phyloP scores from a whole-genome alignment of 352 stramenopile species.

The Phytophthora sansomeana region DNA sequence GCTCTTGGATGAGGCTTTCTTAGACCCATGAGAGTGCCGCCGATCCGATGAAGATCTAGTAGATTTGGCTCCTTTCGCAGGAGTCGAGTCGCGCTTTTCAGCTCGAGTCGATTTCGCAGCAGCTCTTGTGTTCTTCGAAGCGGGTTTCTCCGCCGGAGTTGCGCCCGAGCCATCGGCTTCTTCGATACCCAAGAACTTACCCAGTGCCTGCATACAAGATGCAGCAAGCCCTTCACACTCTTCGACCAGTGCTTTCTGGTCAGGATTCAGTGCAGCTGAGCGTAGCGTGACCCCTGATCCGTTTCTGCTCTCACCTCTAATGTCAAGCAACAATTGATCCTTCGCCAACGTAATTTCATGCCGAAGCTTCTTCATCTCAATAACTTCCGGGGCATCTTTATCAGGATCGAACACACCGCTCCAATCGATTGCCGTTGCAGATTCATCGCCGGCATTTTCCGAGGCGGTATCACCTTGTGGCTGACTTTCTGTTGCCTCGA shows the following conservation, averaged over 20 bases:
- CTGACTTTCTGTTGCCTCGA: conserved; percentile 8
- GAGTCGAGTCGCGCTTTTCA: conserved; percentile 17
- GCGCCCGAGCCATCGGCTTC: conserved; percentile 12
- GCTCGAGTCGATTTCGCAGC: conserved; percentile 19
- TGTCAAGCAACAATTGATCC: conserved; percentile 49
- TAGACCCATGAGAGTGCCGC: conserved; percentile 20
- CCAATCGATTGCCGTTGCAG: conserved; percentile 38
- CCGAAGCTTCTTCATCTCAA: conserved; percentile 80
- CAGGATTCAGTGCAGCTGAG: conserved; percentile 21
- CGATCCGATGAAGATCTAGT: conserved; percentile 19
- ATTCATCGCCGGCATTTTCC: conserved; percentile 7
- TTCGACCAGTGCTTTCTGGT: conserved; percentile 60
- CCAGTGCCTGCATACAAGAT: conserved; percentile 68
- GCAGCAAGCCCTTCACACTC: conserved; percentile 70
- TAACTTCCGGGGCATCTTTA: conserved; percentile 56
- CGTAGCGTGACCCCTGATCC: not conserved
- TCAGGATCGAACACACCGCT: conserved; percentile 45
- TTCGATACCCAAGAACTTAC: conserved; percentile 61
- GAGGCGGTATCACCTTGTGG: conserved; percentile 20
- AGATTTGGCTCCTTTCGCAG: conserved; percentile 15
- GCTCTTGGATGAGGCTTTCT: conserved; percentile 28
- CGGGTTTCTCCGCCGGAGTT: conserved; percentile 8
- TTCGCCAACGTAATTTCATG: conserved; percentile 68
- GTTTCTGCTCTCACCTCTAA: conserved; percentile 26
- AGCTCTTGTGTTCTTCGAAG: conserved; percentile 15